A percentile compares a stretch with the other conserved stretches of the same genome.
phyloP scores from a whole-genome alignment of 2,329 filamentous ascomycete species.

The Elsinoe perseae region DNA sequence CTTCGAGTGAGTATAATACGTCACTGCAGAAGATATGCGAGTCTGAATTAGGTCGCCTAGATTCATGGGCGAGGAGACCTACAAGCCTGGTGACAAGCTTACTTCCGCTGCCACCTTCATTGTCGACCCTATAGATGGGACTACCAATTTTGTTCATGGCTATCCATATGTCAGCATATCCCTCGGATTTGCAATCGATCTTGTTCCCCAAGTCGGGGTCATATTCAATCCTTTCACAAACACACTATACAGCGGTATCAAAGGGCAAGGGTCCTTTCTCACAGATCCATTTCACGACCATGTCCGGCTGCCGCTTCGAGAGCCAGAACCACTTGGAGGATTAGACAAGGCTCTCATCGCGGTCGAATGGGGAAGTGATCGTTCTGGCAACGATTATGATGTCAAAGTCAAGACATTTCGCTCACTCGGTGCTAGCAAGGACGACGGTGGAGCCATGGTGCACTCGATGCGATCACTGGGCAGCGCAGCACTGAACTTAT shows the following conservation, averaged over 20 bases:
- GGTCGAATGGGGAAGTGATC: constrained; percentile 65
- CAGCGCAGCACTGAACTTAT: constrained; percentile 67
- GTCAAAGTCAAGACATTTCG: constrained; percentile 61
- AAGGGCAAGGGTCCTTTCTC: constrained; percentile 57
- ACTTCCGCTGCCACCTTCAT: constrained; percentile 66
- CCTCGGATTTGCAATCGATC: constrained; percentile 60
- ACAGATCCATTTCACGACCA: constrained; percentile 28
- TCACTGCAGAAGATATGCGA: not conserved
- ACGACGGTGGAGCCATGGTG: constrained; percentile 65
- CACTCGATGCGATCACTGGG: constrained; percentile 65
- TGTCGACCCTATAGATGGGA: constrained; percentile 76
- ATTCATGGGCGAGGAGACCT: constrained; percentile 72
- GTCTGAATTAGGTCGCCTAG: constrained; percentile 22
- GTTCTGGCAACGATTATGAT: constrained; percentile 60
- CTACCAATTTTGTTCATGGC: constrained; percentile 71
- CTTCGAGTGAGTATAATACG: constrained; percentile 37
- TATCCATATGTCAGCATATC: constrained; percentile 70
- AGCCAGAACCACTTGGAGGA: constrained; percentile 47
- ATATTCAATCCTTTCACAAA: constrained; percentile 73
- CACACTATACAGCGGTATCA: constrained; percentile 60
- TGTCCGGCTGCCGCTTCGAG: constrained; percentile 39
- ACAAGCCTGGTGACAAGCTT: constrained; percentile 57
- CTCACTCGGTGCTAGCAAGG: constrained; percentile 43
- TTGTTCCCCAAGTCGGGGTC: constrained; percentile 59
- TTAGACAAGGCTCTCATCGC: constrained; percentile 59